A percentile compares a stretch with the other conserved stretches of the same genome.
Evolutionary conservation across 2,329 filamentous ascomycete genomes (phyloP).

Genomic region (Lachnellula subtilissima): DNA sequence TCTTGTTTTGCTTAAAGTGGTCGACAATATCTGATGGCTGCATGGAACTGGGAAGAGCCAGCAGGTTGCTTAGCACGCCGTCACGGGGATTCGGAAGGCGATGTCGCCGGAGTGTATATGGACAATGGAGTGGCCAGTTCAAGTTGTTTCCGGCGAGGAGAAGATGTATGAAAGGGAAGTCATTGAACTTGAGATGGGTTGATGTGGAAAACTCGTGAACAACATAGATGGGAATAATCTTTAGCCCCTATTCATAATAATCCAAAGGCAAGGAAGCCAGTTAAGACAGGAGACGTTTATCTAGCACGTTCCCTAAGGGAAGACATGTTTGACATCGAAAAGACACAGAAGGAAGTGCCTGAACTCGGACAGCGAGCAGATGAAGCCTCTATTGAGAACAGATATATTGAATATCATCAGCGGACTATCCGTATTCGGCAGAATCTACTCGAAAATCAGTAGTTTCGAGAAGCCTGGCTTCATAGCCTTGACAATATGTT

Average conservation of each 20-base stretch:
- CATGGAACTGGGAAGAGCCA: constrained; percentile 4
- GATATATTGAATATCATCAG: no score
- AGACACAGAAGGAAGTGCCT: not conserved
- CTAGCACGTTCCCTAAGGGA: not conserved
- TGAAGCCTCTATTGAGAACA: no score
- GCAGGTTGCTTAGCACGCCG: not conserved
- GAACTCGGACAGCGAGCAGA: no score
- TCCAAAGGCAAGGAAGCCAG: not conserved
- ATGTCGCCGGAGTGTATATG: not conserved
- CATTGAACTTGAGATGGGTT: not conserved
- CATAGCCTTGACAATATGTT: constrained; percentile 22
- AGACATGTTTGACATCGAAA: no score
- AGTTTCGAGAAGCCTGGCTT: constrained; percentile 23
- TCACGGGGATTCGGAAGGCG: not conserved
- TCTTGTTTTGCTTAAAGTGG: constrained; percentile 7
- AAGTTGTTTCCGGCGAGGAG: not conserved
- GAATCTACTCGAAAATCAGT: constrained; percentile 16
- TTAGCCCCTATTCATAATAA: not conserved
- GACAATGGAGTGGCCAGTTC: not conserved
- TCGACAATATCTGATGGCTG: constrained; percentile 13
- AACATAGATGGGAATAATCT: not conserved
- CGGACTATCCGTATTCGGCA: constrained; percentile 10
- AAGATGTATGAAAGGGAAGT: not conserved
- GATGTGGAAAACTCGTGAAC: not conserved
- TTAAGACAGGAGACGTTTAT: not conserved